Conservation (phyloP, 176 grass and related monocot species). For the Echinochloa phyllopogon region DNA sequence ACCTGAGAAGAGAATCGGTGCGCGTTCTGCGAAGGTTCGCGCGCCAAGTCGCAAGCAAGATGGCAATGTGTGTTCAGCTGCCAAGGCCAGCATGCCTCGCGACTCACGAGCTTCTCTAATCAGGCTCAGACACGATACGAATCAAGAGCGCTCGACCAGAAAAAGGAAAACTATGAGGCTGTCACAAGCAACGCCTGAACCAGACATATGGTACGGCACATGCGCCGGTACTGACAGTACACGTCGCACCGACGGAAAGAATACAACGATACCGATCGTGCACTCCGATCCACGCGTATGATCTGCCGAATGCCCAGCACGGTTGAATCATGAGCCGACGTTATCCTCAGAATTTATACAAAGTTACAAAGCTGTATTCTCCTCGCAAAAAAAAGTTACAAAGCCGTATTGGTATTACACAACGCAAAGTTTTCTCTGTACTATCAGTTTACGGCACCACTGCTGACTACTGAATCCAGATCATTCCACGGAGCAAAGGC, state of each 20-base stretch:
- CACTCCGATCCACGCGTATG: not conserved
- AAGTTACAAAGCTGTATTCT: not conserved
- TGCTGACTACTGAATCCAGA: constrained; percentile 18
- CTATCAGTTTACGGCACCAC: not conserved
- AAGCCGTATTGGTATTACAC: not conserved
- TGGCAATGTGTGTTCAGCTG: not conserved
- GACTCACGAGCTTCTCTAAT: not conserved
- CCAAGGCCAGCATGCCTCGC: too few relatives aligned
- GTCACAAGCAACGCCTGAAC: not conserved
- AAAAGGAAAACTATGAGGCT: too few relatives aligned
- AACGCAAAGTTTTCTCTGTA: not conserved
- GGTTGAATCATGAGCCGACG: not conserved
- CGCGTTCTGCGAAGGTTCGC: not conserved
- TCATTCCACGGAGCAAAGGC: not conserved
- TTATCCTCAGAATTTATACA: constrained; percentile 21
- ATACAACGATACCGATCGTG: not conserved
- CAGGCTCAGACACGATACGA: not conserved
- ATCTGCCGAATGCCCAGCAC: not conserved
- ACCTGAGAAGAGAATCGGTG: not conserved
- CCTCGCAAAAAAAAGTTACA: not conserved
- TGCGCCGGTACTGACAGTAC: not conserved
- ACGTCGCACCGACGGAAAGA: not conserved
- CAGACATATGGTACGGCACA: not conserved
- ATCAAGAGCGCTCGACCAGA: not conserved
- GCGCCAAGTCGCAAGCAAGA: not conserved